A percentile compares a stretch with the other conserved stretches of the same genome.
phyloP scores from a whole-genome alignment of 169 alveolate species.

The Plasmodium ovale region DNA sequence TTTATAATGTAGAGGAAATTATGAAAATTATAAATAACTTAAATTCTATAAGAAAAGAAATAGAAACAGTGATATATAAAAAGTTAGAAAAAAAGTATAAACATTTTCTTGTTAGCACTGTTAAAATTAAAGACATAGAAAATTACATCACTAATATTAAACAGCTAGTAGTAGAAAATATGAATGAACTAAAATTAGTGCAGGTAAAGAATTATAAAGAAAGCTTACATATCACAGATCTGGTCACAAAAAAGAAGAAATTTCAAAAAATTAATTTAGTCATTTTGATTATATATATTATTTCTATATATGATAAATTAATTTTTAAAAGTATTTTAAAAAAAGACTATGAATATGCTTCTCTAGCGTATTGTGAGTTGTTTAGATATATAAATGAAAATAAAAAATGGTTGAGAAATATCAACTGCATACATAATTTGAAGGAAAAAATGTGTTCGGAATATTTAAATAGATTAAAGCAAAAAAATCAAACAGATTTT shows the following conservation, averaged over 20 bases:
- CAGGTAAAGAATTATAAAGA: constrained; percentile 63
- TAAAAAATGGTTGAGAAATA: constrained; percentile 6
- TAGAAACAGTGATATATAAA: constrained; percentile 67
- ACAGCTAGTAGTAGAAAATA: constrained; percentile 32
- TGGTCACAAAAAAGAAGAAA: constrained; percentile 29
- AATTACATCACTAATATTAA: constrained; percentile 34
- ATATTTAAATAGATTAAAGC: constrained; percentile 67
- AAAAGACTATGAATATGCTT: constrained; percentile 57
- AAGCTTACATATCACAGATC: constrained; percentile 39
- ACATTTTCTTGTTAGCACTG: constrained; percentile 15
- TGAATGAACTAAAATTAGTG: constrained; percentile 34
- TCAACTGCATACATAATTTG: constrained; percentile 34
- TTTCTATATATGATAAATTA: constrained; percentile 37
- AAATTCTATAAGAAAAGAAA: constrained; percentile 77
- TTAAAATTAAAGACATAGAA: constrained; percentile 56
- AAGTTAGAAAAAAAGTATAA: constrained; percentile 60
- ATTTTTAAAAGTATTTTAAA: constrained; percentile 66
- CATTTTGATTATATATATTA: constrained; percentile 52
- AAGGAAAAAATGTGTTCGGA: constrained; percentile 44
- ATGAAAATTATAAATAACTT: constrained; percentile 73
- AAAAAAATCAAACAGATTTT: constrained; percentile 62
- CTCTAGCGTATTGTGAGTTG: constrained; percentile 33
- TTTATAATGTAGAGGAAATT: constrained; percentile 57
- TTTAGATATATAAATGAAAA: constrained; percentile 19
- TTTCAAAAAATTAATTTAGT: constrained; percentile 58